These are phyloP conservation scores for Hyphodiscus hymeniophilus DNA, from an alignment of 495 filamentous ascomycete genomes.

Conservation along the genomic window DNA sequence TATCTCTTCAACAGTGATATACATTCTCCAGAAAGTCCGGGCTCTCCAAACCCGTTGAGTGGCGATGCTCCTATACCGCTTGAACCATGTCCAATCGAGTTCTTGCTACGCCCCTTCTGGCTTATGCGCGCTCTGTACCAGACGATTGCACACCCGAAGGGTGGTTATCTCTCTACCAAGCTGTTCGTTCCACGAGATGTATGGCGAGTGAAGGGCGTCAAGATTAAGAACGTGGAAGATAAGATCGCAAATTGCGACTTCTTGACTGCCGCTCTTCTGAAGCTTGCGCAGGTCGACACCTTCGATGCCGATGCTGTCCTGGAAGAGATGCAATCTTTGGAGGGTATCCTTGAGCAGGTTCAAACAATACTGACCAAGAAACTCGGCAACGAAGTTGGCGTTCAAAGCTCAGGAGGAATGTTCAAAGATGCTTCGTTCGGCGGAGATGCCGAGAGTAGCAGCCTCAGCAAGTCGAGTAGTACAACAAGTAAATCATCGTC, in stretches of 20 bases:
- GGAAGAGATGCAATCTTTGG: slow-evolving; percentile 93
- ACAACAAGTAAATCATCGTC: slow-evolving; percentile 58
- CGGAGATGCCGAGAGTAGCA: slow-evolving; percentile 33
- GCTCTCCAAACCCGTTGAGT: slow-evolving; percentile 51
- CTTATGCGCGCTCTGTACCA: slow-evolving; percentile 90
- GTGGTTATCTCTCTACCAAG: slow-evolving; percentile 83
- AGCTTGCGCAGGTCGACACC: slow-evolving; percentile 74
- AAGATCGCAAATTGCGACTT: slow-evolving; percentile 92
- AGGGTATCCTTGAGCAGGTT: slow-evolving; percentile 77
- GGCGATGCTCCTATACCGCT: slow-evolving; percentile 59
- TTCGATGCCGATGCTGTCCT: slow-evolving; percentile 84
- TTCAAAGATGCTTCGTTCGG: slow-evolving; percentile 54
- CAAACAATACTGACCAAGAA: slow-evolving; percentile 71
- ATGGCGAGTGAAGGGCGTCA: slow-evolving; percentile 90
- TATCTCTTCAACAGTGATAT: slow-evolving; percentile 83
- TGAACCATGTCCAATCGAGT: slow-evolving; percentile 85
- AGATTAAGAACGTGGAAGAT: slow-evolving; percentile 82
- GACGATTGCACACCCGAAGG: slow-evolving; percentile 82
- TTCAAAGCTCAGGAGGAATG: slow-evolving; percentile 56
- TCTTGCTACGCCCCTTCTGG: slow-evolving; percentile 88
- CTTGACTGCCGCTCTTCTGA: slow-evolving; percentile 80
- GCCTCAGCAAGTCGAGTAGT: slow-evolving; percentile 43
- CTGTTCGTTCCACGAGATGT: slow-evolving; percentile 88
- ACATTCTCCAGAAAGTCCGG: slow-evolving; percentile 61
- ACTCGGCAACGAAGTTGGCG: slow-evolving; percentile 83